phyloP scores from a whole-genome alignment of 345 rosid genomes.

The Mallotus nudiflorus region DNA sequence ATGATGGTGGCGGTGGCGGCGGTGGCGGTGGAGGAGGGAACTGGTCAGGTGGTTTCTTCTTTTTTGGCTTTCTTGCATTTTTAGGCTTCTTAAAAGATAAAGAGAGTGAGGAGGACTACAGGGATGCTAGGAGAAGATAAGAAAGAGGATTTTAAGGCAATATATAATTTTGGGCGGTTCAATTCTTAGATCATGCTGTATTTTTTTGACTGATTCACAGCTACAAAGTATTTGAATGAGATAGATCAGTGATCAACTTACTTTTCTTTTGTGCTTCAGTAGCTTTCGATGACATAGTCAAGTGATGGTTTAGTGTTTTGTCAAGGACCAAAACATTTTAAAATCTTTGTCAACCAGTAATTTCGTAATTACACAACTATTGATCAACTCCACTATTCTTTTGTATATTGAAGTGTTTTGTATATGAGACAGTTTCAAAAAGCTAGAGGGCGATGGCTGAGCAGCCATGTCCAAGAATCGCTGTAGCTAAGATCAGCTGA shows the following conservation, averaged over 20 bases:
- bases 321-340: background rate
- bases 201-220: background rate
- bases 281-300: background rate
- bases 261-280: background rate
- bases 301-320: background rate
- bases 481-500: background rate
- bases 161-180: background rate
- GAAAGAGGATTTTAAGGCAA: too few species aligned
- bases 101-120: constrained; percentile 64
- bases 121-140: constrained; percentile 52
- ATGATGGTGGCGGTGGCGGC: constrained; percentile 82
- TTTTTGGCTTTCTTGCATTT: constrained; percentile 84
- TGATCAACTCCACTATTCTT: constrained; percentile 12
- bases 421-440: background rate
- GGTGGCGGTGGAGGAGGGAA: constrained; percentile 93
- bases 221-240: background rate
- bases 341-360: too few species aligned
- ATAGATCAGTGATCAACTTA: background rate
- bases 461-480: background rate
- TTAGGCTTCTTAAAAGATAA: constrained; percentile 80
- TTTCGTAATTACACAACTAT: too few species aligned
- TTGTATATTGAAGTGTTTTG: constrained; percentile 1
- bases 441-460: background rate
- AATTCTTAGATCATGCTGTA: background rate
- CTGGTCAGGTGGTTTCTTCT: constrained; percentile 89